These are phyloP conservation scores for Neopestalotiopsis sp. DNA, from an alignment of 2,329 filamentous ascomycete species.

Conservation along the genomic window DNA sequence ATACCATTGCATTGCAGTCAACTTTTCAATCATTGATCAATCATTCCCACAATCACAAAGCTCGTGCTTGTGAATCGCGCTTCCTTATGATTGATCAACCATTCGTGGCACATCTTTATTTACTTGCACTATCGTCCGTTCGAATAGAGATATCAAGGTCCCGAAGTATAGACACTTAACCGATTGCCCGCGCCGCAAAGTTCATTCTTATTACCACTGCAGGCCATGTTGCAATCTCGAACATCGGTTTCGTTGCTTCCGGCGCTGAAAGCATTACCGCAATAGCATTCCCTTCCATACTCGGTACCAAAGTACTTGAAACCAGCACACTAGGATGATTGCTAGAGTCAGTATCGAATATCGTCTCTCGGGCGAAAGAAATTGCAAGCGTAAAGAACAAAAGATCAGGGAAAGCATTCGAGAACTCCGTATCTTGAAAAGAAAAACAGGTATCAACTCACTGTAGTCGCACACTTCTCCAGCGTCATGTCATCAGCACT, in stretches of 20 bases:
- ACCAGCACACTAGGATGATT: slow-evolving; percentile 27
- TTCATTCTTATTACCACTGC: slow-evolving; percentile 23
- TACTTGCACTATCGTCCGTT: too few species aligned
- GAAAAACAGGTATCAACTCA: too few species aligned
- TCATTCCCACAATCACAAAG: too few species aligned
- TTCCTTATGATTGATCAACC: too few species aligned
- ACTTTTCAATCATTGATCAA: too few species aligned
- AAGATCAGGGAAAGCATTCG: too few species aligned
- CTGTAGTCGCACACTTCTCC: slow-evolving; percentile 35
- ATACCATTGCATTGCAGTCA: slow-evolving; percentile 18
- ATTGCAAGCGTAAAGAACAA: too few species aligned
- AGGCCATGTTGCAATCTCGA: slow-evolving; percentile 18
- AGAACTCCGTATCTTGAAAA: too few species aligned
- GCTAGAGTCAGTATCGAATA: too few species aligned
- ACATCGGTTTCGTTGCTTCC: slow-evolving; percentile 25
- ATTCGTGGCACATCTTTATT: background rate
- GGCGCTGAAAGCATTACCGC: slow-evolving; percentile 38
- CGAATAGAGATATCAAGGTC: background rate
- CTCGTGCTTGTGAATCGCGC: background rate
- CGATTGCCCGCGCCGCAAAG: slow-evolving; percentile 38
- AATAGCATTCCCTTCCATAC: slow-evolving; percentile 43
- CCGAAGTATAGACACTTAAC: slow-evolving; percentile 35
- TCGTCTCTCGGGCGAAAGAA: too few species aligned
- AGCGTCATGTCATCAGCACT: slow-evolving; percentile 39
- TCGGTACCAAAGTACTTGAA: slow-evolving; percentile 42